Conservation (phyloP, 192 early-diverging fungal species). For the Coemansia furcata region DNA sequence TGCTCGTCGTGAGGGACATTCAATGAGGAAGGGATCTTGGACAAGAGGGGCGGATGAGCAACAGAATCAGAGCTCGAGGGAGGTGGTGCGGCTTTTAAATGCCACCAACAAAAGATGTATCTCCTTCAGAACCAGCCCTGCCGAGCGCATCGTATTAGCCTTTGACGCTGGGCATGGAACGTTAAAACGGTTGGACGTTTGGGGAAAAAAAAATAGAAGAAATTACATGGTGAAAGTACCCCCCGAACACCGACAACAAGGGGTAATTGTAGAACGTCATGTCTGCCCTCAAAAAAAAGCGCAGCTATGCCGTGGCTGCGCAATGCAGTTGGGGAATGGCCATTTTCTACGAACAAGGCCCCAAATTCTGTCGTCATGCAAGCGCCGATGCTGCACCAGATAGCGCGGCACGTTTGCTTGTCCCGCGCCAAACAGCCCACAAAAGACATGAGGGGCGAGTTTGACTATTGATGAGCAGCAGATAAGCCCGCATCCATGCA, state of each 20-base stretch:
- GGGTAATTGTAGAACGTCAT: not conserved
- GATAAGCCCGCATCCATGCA: not conserved
- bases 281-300: not conserved
- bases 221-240: not conserved
- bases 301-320: not conserved
- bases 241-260: not conserved
- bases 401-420: conserved; percentile 1
- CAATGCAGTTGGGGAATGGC: not conserved
- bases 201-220: not conserved
- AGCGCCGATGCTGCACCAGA: not conserved
- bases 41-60: not conserved
- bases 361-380: not conserved
- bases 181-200: not conserved
- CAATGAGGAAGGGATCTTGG: not conserved
- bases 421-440: not conserved
- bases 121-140: conserved; percentile 17
- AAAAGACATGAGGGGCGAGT: not conserved
- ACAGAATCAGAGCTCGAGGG: not conserved
- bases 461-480: not conserved
- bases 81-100: not conserved
- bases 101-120: not conserved
- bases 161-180: not conserved
- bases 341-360: not conserved
- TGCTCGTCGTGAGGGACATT: conserved; percentile 43
- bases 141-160: not conserved